phyloP scores from a whole-genome alignment of 306 rosid species.

The Vigna angularis region DNA sequence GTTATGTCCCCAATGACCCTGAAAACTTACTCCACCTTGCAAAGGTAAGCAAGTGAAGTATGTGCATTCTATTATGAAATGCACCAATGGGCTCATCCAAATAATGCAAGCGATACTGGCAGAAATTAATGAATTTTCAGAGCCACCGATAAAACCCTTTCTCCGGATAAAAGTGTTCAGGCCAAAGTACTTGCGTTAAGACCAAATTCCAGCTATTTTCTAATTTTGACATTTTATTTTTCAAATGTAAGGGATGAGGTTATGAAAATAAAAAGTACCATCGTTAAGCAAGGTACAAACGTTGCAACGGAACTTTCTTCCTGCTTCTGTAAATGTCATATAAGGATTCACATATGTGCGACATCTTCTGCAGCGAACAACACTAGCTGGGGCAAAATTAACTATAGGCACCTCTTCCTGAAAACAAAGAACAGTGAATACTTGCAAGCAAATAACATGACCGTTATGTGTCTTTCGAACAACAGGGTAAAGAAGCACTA shows the following conservation, averaged over 20 bases:
- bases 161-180: conserved; percentile 5
- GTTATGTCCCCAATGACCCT: conserved; percentile 28
- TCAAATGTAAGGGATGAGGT: conserved; percentile 30
- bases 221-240: conserved; percentile 10
- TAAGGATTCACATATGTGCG: conserved; percentile 95
- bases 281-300: conserved; percentile 91
- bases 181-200: conserved; percentile 7
- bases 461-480: conserved; percentile 30
- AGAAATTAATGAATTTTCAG: conserved; percentile 28
- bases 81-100: conserved; percentile 13
- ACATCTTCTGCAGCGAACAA: conserved; percentile 97
- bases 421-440: conserved; percentile 39
- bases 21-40: conserved; percentile 2
- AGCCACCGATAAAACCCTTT: conserved; percentile 20
- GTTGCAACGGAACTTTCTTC: conserved; percentile 97
- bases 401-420: conserved; percentile 97
- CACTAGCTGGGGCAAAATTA: conserved; percentile 79
- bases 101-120: conserved; percentile 2
- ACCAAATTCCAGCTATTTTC: conserved; percentile 21
- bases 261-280: conserved; percentile 63
- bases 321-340: conserved; percentile 92
- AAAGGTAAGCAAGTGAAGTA: conserved; percentile 32
- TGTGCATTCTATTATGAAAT: conserved; percentile 12
- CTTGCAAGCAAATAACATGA: conserved; percentile 20
- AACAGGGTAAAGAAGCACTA: conserved; percentile 49